Base-by-base conservation (phyloP, 192 early-diverging fungal species). In the Mortierella hygrophila region DNA sequence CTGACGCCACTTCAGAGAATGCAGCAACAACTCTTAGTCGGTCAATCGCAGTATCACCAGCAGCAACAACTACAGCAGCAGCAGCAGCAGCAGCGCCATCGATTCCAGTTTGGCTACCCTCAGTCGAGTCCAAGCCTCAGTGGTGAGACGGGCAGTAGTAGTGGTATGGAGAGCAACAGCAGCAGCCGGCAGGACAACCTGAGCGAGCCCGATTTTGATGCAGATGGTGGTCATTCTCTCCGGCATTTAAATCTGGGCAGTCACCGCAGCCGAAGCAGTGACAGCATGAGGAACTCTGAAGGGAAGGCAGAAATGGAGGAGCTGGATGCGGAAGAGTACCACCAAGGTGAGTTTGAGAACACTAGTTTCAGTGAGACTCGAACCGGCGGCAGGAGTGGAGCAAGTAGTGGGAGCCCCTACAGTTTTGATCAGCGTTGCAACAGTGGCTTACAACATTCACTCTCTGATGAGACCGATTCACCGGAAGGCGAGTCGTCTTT, bases 1-100 rank as follows among this genome's bases (percentile, higher is more conserved):
- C 23, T 85, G 70, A 85, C 83, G 3, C 83, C 78, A 0, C 54
- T 85, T 29, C 78, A 85, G 35, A 75, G 74, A 42, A 85, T 85
- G 83, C 83, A 80, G 38, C 78, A 85, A 15, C 82, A 84, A 23
- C 32, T 84, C 65, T 10, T 75, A 6, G 60, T 76, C 21, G 78
- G 82, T 49, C 82, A 84, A 41, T 32, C 40, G 13, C 72, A 79
- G 69, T 78, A 80, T 41, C 81, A 72, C 20, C 81, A 82, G 8
- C 81, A 82, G 41, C 72, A 74, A 32, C 80, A 77, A 21, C 68
- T 70, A 10, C 74, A 70, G 16, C 80, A 75, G 29, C 70, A 71
- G 41, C 79, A 81, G 49, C 80, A 75, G n/a, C 68, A 70, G 21
- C 70, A 55, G 3, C 80, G 46, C 35, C 68, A 65, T 16, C 71